Conservation (phyloP, 352 stramenopile genomes). For the Globisporangium paroecandrum region DNA sequence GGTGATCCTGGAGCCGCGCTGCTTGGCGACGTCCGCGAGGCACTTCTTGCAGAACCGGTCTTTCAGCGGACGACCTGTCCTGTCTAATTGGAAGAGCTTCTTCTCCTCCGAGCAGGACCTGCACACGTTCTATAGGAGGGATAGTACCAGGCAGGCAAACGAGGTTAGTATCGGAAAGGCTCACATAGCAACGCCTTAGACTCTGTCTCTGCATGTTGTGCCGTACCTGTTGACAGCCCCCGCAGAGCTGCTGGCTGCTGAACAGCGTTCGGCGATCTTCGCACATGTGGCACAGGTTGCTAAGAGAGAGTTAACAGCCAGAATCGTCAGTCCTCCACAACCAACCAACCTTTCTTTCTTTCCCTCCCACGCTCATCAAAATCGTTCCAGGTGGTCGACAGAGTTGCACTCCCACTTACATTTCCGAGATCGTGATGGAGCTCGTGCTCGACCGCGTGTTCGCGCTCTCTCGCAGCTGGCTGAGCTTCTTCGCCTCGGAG, state of each 20-base stretch:
- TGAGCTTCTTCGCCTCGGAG: slow-evolving; percentile 10
- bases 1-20: slow-evolving; percentile 12
- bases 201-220: too few relatives aligned
- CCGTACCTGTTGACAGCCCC: slow-evolving; percentile 30
- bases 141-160: not conserved
- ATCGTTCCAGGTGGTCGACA: not conserved
- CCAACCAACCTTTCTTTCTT: not conserved
- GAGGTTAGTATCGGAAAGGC: not conserved
- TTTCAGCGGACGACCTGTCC: slow-evolving; percentile 27
- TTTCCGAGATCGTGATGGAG: slow-evolving; percentile 9
- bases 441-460: not conserved
- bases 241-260: slow-evolving; percentile 18
- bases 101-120: slow-evolving; percentile 47
- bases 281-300: slow-evolving; percentile 3
- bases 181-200: too few relatives aligned
- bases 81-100: slow-evolving; percentile 46
- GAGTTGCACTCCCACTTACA: slow-evolving; percentile 1
- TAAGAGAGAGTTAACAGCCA: slow-evolving; percentile 18
- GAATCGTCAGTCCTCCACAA: not conserved
- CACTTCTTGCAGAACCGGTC: slow-evolving; percentile 50
- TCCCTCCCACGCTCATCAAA: not conserved
- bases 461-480: not conserved
- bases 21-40: slow-evolving; percentile 21
- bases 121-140: slow-evolving; percentile 34
- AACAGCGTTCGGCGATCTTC: slow-evolving; percentile 4